A percentile compares a stretch with the other conserved stretches of the same genome.
Evolutionary conservation across 306 rosid species (phyloP).

Genomic region (Clitoria ternatea): DNA sequence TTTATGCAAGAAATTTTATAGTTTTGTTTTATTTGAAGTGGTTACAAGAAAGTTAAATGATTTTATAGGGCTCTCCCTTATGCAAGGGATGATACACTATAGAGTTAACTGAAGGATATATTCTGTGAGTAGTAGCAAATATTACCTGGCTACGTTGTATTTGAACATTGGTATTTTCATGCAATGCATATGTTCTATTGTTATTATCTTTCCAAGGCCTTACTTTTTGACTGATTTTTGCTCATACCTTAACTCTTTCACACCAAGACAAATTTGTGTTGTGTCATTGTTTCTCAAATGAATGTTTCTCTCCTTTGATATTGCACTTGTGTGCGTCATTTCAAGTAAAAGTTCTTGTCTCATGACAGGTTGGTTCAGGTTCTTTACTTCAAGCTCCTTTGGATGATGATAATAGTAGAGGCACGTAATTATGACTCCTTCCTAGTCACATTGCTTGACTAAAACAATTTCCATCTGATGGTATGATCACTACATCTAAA

Average conservation of each 20-base stretch:
- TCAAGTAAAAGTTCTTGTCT: slow-evolving; percentile 17
- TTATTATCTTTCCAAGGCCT: slow-evolving; percentile 10
- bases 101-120: slow-evolving; percentile 9
- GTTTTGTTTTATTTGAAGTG: background rate
- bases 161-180: slow-evolving; percentile 1
- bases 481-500: slow-evolving; percentile 72
- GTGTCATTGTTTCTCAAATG: slow-evolving; percentile 9
- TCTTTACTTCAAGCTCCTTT: slow-evolving; percentile 94
- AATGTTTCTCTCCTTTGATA: background rate
- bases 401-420: slow-evolving; percentile 71
- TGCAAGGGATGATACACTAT: slow-evolving; percentile 9
- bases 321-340: slow-evolving; percentile 1
- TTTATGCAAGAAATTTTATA: background rate
- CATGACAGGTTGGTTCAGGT: slow-evolving; percentile 82
- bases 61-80: slow-evolving; percentile 12
- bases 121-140: slow-evolving; percentile 9
- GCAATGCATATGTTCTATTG: slow-evolving; percentile 3
- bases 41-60: slow-evolving; percentile 5
- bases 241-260: background rate
- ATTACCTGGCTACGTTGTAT: background rate
- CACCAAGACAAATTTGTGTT: background rate
- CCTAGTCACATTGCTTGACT: slow-evolving; percentile 24
- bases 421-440: slow-evolving; percentile 56
- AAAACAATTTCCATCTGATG: slow-evolving; percentile 33
- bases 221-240: slow-evolving; percentile 2